Conservation (phyloP, 805 yeast species). For the Candida peoriensis region DNA sequence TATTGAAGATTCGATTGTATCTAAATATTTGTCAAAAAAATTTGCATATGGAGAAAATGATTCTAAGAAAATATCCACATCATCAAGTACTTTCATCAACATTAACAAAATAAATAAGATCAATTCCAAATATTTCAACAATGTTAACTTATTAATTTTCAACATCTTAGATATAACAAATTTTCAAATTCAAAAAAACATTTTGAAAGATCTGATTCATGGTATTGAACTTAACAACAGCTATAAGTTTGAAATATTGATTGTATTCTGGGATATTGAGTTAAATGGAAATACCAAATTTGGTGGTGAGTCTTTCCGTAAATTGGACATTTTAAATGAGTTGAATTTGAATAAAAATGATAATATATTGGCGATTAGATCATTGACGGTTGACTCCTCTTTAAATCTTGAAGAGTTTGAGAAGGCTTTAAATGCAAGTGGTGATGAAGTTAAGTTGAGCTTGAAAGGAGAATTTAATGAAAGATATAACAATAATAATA, state of each 20-base stretch:
- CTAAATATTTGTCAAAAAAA: constrained; percentile 29
- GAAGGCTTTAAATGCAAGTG: constrained; percentile 20
- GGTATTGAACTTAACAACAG: constrained; percentile 31
- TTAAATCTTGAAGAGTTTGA: constrained; percentile 22
- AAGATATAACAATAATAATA: constrained; percentile 5
- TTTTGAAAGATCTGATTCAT: constrained; percentile 28
- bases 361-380: constrained; percentile 25
- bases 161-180: constrained; percentile 32
- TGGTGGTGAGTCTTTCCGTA: constrained; percentile 19
- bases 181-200: constrained; percentile 25
- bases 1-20: constrained; percentile 25
- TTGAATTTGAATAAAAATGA: constrained; percentile 24
- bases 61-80: constrained; percentile 2
- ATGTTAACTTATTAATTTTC: constrained; percentile 31
- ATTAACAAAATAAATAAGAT: constrained; percentile 23
- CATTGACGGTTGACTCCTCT: constrained; percentile 25
- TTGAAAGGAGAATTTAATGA: constrained; percentile 29
- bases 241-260: constrained; percentile 27
- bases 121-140: constrained; percentile 21
- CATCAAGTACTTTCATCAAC: constrained; percentile 8
- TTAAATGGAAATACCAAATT: constrained; percentile 19
- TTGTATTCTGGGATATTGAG: constrained; percentile 37
- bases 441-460: constrained; percentile 22
- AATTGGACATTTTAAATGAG: constrained; percentile 26
- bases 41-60: constrained; percentile 22